Evolutionary conservation across 2,329 filamentous ascomycete species (phyloP), one percentile per base, ranked within the genome.

Genomic region (Exophiala calicioides): DNA sequence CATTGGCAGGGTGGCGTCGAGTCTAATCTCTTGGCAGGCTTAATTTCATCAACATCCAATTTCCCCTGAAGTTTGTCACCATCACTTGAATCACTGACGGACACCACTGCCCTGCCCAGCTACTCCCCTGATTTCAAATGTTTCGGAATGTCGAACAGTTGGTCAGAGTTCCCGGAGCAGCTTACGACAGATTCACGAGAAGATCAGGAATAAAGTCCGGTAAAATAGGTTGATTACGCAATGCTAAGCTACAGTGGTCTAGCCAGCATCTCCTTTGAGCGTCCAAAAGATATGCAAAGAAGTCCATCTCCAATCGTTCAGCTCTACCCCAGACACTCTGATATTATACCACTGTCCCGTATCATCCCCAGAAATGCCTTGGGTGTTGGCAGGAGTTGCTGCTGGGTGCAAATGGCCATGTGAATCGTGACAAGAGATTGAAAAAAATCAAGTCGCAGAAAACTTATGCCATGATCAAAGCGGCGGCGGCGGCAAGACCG

Each of bases 401-500:
- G 43, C 36, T 24, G 43, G 43, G 43, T 47, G 44, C 48, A 50
- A 43, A 38, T 31, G 51, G 42, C 47, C 53, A 53, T 53, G 42
- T 36, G 45, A 48, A 39, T 58, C 47, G 50, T 49, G 44, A 58
- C 48, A 50, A 44, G n/a, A 47, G 39, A 33, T 39, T 46, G 36
- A 40, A 52, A 52, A 41, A 38, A 38, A 24, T 35, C 16, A 43
- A 36, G 19, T 15, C 44, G 41, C n/a, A n/a, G n/a, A n/a, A n/a
- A n/a, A n/a, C 59, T 55, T 65, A 65, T 58, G 60, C 61, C 41
- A 65, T 55, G 53, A 65, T 48, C 39, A 63, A 27, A 47, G 59
- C 62, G 43, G 48, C 62, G 33, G 60, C 46, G 41, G 58, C 62
- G 43, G 57, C 62, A 32, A 63, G 50, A 58, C 60, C 61, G 30